Base-by-base conservation (phyloP, 2,329 filamentous ascomycete genomes). In the Ustulina deusta region DNA sequence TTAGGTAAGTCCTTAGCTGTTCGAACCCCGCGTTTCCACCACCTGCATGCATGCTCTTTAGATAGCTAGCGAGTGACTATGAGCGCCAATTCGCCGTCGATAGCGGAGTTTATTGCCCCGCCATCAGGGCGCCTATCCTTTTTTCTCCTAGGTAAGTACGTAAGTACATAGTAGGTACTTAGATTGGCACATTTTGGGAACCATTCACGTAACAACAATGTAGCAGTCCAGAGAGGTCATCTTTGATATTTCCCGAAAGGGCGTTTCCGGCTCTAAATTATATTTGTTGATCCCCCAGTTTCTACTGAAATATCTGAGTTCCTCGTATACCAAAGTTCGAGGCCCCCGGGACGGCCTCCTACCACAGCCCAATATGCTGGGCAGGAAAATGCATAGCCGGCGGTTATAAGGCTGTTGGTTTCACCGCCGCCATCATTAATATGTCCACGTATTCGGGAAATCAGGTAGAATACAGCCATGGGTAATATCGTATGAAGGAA, bases 311-410 rank as follows among this genome's bases (percentile, higher is more conserved):
- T 17, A 3, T 34, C 17, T 9, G 3, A 25, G n/a, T 1, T 46
- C 11, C n/a, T n/a, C n/a, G n/a, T n/a, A n/a, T n/a, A n/a, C n/a
- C n/a, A n/a, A 11, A 11, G 7, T 20, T 20, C 10, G 13, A 3
- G 6, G 22, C 10, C 6, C n/a, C 6, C 6, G 29, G 13, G 36
- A 20, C 11, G 15, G 32, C 32, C 5, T 1, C n/a, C 25, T 29
- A 36, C 3, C 27, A 17, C n/a, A 38, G 6, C 13, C 20, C 11
- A 17, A 20, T 2, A 11, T 22, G 29, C 15, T 44, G 2, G 3
- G 15, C 6, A 42, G n/a, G 29, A n/a, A 42, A 36, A n/a, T 17
- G 55, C 38, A 66, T 66, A 61, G 49, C 63, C 63, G 63, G 49
- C 63, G 63, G 63, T 42, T 66, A 66, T 57, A 66, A 51, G 9